These are phyloP conservation scores for Colletotrichum caudatum DNA, from an alignment of 2,329 filamentous ascomycete genomes.

Conservation along the genomic window DNA sequence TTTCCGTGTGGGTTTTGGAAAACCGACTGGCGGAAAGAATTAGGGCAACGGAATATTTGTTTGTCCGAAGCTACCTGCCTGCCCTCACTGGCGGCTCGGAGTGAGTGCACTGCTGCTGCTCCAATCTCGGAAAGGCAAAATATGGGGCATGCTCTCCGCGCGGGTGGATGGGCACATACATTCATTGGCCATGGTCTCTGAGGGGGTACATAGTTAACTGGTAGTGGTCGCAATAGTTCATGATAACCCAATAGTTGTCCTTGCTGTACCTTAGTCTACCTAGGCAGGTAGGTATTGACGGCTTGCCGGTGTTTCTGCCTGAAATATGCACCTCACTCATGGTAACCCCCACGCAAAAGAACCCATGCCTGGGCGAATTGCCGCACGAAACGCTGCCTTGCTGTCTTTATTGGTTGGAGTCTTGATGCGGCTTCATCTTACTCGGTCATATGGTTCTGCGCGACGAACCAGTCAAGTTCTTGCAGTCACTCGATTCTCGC, in stretches of 20 bases:
- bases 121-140: neutral
- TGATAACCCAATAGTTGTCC: neutral
- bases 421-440: neutral
- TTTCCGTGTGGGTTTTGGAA: slow-evolving; percentile 35
- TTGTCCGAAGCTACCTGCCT: slow-evolving; percentile 1
- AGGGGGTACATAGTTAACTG: neutral
- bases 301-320: slow-evolving; percentile 6
- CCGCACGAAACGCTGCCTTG: neutral
- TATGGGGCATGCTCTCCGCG: neutral
- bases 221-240: neutral
- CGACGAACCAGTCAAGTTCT: slow-evolving; percentile 8
- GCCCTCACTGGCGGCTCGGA: neutral
- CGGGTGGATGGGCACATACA: too few species aligned
- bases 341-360: neutral
- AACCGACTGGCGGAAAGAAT: slow-evolving; percentile 25
- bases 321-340: neutral
- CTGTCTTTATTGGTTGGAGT: slow-evolving; percentile 13
- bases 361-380: slow-evolving; percentile 20
- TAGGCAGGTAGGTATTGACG: neutral
- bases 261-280: neutral
- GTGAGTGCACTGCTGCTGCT: too few species aligned
- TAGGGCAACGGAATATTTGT: slow-evolving; percentile 38
- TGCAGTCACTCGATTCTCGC: neutral
- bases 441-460: neutral
- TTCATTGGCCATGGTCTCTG: neutral